Evolutionary conservation across 208 protist species (phyloP), one percentile per base, ranked within the genome.

Genomic region (Trypanosoma boissoni): DNA sequence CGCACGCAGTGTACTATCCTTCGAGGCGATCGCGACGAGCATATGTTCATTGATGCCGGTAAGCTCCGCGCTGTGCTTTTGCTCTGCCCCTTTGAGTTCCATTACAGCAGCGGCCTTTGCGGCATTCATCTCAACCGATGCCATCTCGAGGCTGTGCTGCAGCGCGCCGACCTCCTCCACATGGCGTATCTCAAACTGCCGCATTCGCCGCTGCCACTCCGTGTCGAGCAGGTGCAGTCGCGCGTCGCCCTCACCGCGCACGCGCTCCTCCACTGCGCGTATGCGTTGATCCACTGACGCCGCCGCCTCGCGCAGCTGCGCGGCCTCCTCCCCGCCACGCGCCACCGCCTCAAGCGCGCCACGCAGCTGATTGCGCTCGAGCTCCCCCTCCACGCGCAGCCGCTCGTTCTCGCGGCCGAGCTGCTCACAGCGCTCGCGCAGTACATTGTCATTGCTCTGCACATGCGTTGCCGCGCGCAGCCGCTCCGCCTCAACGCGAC

Each of bases 11-110:
- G 76, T 80, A 57, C 74, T 86, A n/a, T 94, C 87, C 62, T 83
- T 89, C 32, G 69, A 73, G 10, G 87, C 86, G 58, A 94, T 62
- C 5, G 87, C 76, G 23, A 94, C 82, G 0, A 94, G 68, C 43
- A 94, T 72, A 42, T 75, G 72, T 58, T 91, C 87, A 58, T 94
- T 91, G 49, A 94, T 90, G 52, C 84, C 71, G 16, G 64, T 83
- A 8, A 94, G 74, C 68, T 89, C 80, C 26, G 72, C 72, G 56
- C 79, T 67, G 59, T 95, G 83, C 41, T 79, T 78, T 63, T 91
- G 88, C 57, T 92, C 85, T 57, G 82, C 58, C 27, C 72, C 74
- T 37, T 74, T 73, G 45, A 68, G 74, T 36, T 88, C 74, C 36
- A 76, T 60, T 32, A 80, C 72, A n/a, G 70, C 68, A 41, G 75